Percentiles rank a stretch among this genome's conserved stretches.
Evolutionary conservation across 108 stramenopile species (phyloP).

Genomic region (Hondaea fermentalgiana): DNA sequence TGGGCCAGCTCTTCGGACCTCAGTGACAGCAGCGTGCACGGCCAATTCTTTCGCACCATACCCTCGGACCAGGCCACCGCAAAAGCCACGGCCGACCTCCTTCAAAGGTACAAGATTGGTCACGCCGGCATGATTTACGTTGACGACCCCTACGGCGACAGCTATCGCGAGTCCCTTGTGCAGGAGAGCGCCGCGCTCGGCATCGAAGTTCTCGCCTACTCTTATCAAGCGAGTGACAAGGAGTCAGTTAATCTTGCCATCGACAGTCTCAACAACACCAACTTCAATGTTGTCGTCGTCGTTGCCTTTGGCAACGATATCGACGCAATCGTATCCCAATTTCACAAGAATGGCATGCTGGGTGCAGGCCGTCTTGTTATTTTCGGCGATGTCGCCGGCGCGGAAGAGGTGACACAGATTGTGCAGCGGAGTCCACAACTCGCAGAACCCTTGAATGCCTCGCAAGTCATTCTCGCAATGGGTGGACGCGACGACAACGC

Average conservation of each 20-base stretch:
- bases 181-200: neutral
- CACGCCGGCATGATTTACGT: neutral
- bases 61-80: neutral
- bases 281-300: neutral
- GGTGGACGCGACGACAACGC: neutral
- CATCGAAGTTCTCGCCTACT: neutral
- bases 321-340: neutral
- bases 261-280: neutral
- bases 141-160: neutral
- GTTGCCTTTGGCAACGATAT: neutral
- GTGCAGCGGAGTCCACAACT: neutral
- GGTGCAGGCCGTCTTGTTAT: neutral
- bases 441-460: neutral
- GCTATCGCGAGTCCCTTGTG: neutral
- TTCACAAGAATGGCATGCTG: neutral
- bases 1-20: neutral
- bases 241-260: neutral
- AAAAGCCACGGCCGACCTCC: neutral
- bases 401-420: neutral
- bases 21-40: neutral
- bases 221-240: neutral
- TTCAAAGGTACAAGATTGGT: neutral
- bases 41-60: neutral
- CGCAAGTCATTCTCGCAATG: neutral
- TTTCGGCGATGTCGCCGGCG: neutral